Evolutionary conservation across 352 stramenopile species (phyloP).

Genomic region (Saprolegnia diclina): DNA sequence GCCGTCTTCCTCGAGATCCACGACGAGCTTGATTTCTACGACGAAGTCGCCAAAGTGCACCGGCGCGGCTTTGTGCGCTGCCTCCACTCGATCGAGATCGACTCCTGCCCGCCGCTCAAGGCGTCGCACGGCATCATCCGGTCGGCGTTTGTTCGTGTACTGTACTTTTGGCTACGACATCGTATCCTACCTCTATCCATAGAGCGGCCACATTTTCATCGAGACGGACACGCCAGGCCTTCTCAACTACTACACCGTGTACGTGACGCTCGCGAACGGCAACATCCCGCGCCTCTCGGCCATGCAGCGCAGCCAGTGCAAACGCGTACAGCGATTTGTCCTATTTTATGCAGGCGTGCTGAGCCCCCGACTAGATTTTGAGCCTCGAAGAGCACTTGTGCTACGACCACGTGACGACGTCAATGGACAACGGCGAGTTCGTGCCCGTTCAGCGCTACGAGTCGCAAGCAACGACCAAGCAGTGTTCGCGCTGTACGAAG

Average conservation of each 20-base stretch:
- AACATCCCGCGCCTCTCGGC: constrained; percentile 4
- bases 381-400: constrained; percentile 13
- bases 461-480: background rate
- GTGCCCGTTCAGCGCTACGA: constrained; percentile 5
- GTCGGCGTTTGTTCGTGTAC: constrained; percentile 14
- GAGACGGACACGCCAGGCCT: constrained; percentile 12
- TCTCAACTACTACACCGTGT: constrained; percentile 9
- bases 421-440: constrained; percentile 13
- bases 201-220: constrained; percentile 23
- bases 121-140: constrained; percentile 66
- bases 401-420: constrained; percentile 6
- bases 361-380: background rate
- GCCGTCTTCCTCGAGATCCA: constrained; percentile 45
- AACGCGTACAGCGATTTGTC: no score
- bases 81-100: constrained; percentile 79
- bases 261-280: background rate
- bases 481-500: background rate
- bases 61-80: constrained; percentile 60
- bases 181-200: background rate
- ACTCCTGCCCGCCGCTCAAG: constrained; percentile 78
- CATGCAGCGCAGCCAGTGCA: constrained; percentile 10
- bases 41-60: constrained; percentile 28
- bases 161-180: background rate
- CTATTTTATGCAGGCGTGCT: no score
- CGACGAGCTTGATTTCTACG: constrained; percentile 32